Conservation (phyloP, 1,139 yeast species). For the Kluyveromyces marxianus region DNA sequence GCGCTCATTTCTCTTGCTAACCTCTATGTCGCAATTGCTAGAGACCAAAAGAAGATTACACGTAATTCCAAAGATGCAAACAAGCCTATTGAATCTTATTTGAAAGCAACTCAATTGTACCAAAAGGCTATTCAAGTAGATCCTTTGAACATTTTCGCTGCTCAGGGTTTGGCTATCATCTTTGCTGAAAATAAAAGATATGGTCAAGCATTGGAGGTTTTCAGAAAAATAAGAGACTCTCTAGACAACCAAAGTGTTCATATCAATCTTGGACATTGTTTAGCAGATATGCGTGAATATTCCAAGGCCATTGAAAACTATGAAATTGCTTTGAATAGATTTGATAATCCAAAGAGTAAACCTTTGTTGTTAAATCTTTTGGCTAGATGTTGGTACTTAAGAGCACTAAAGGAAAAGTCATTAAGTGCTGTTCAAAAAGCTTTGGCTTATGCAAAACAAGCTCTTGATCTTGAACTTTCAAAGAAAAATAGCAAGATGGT, state of each 20-base stretch:
- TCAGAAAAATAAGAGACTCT: conserved; percentile 86
- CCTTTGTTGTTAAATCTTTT: conserved; percentile 60
- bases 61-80: conserved; percentile 39
- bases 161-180: conserved; percentile 93
- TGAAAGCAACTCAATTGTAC: conserved; percentile 83
- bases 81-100: conserved; percentile 68
- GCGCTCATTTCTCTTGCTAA: conserved; percentile 89
- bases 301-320: conserved; percentile 85
- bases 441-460: conserved; percentile 52
- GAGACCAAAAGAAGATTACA: conserved; percentile 52
- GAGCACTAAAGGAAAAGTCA: conserved; percentile 67
- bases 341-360: conserved; percentile 45
- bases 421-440: conserved; percentile 54
- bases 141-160: conserved; percentile 85
- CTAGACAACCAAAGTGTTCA: conserved; percentile 76
- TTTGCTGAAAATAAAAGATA: conserved; percentile 81
- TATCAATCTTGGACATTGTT: conserved; percentile 82
- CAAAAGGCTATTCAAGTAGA: conserved; percentile 84
- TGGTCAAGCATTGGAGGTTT: conserved; percentile 73
- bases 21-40: conserved; percentile 73
- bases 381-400: conserved; percentile 85
- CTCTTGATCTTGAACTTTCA: conserved; percentile 38
- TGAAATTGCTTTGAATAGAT: conserved; percentile 67
- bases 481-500: conserved; percentile 30
- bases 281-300: conserved; percentile 73